phyloP scores from a whole-genome alignment of 2,329 filamentous ascomycete species.

The Alternaria sp. region DNA sequence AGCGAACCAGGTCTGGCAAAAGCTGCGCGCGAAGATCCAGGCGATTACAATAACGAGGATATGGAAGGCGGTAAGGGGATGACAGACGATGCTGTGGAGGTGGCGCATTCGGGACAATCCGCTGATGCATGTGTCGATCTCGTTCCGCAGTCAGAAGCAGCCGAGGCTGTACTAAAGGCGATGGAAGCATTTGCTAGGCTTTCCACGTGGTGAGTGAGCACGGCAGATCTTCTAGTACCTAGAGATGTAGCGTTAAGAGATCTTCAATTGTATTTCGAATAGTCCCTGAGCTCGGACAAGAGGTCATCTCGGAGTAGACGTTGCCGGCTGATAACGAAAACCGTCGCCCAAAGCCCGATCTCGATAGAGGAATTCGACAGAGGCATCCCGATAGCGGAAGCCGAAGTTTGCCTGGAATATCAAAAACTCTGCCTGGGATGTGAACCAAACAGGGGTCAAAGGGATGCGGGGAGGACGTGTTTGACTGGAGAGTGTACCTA shows the following conservation, averaged over 20 bases:
- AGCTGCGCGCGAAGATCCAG: background rate
- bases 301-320: background rate
- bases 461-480: background rate
- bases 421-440: background rate
- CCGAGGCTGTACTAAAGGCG: conserved; percentile 9
- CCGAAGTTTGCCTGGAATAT: background rate
- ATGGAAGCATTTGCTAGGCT: conserved; percentile 10
- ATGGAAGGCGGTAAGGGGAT: background rate
- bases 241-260: background rate
- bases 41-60: background rate
- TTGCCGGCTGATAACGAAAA: background rate
- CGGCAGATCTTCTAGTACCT: background rate
- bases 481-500: background rate
- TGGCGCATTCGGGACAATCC: background rate
- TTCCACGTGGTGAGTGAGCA: background rate
- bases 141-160: conserved; percentile 7
- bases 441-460: background rate
- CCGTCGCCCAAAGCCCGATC: background rate
- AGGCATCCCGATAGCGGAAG: background rate
- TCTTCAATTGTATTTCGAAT: background rate
- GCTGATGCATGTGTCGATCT: conserved; percentile 3
- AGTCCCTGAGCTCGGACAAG: background rate
- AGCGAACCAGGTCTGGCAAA: background rate
- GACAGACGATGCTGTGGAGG: background rate
- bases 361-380: background rate